Conservation (phyloP, 2,329 filamentous ascomycete species). For the Zasmidium angulare region DNA sequence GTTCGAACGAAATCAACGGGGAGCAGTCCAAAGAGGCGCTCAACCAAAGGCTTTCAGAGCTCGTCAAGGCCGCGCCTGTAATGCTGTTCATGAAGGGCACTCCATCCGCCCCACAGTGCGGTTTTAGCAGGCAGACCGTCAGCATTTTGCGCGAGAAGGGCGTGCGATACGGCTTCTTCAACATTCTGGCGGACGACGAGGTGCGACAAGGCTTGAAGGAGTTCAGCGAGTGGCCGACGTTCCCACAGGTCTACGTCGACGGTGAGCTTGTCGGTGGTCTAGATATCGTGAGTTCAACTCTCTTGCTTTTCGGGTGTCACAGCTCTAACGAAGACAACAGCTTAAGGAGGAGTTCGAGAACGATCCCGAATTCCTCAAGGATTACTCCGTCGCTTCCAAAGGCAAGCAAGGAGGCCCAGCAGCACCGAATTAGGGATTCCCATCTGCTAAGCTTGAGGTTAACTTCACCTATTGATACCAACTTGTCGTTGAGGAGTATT, state of each 20-base stretch:
- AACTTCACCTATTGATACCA: conserved; percentile 6
- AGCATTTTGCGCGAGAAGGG: conserved; percentile 81
- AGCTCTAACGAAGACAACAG: conserved; percentile 49
- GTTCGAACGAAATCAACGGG: conserved; percentile 38
- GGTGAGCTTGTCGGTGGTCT: conserved; percentile 90
- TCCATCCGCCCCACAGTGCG: conserved; percentile 80
- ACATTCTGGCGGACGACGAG: conserved; percentile 96
- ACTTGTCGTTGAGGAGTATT: neutral
- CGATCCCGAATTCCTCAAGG: conserved; percentile 76
- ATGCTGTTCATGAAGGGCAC: conserved; percentile 99
- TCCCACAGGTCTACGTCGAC: conserved; percentile 88
- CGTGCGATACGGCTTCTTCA: conserved; percentile 98
- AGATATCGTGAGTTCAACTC: conserved; percentile 74
- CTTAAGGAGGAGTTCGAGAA: conserved; percentile 90
- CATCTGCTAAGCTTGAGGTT: neutral
- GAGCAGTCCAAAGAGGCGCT: conserved; percentile 74
- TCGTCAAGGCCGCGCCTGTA: conserved; percentile 92
- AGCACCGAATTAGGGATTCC: neutral
- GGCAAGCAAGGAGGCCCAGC: conserved; percentile 1
- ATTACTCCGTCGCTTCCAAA: conserved; percentile 49
- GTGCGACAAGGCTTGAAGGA: conserved; percentile 95
- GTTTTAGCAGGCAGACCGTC: conserved; percentile 90
- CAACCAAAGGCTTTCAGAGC: conserved; percentile 72
- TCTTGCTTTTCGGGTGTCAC: neutral
- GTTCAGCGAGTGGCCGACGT: conserved; percentile 98